These are phyloP conservation scores for Marasmius oreades DNA, from an alignment of 1,284 basidiomycete genomes.

Conservation along the genomic window DNA sequence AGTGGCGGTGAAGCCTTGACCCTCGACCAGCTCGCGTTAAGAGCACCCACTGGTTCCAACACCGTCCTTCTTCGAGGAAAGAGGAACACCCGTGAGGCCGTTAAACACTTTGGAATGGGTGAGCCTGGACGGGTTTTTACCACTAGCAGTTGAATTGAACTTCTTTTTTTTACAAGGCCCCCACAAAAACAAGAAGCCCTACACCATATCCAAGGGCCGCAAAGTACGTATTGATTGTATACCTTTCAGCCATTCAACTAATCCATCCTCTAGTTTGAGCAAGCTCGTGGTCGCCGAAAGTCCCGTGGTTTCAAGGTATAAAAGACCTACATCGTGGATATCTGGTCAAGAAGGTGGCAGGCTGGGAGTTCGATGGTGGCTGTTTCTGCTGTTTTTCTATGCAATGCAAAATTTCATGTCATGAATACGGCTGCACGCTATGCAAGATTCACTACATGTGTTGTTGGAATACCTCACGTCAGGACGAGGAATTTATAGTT, in stretches of 20 bases:
- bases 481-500: not conserved
- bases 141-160: constrained; percentile 23
- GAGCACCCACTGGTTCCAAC: constrained; percentile 93
- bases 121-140: not conserved
- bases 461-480: not conserved
- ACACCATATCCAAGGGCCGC: constrained; percentile 93
- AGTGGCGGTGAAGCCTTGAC: constrained; percentile 95
- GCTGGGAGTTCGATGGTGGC: not conserved
- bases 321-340: constrained; percentile 19
- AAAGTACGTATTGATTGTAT: constrained; percentile 50
- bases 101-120: constrained; percentile 97
- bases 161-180: constrained; percentile 41
- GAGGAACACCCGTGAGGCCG: constrained; percentile 91
- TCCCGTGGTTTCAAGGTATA: constrained; percentile 89
- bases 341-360: constrained; percentile 7
- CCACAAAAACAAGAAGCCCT: constrained; percentile 93
- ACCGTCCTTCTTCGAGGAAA: constrained; percentile 91
- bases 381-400: constrained; percentile 11
- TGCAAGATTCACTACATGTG: constrained; percentile 14
- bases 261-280: constrained; percentile 78
- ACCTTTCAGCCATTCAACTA: no score
- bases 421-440: constrained; percentile 7
- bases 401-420: constrained; percentile 20
- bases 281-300: constrained; percentile 91
- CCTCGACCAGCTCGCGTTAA: constrained; percentile 94